These are phyloP conservation scores for Pleoardoris graminearum DNA, from an alignment of 2,329 filamentous ascomycete species.

Conservation along the genomic window DNA sequence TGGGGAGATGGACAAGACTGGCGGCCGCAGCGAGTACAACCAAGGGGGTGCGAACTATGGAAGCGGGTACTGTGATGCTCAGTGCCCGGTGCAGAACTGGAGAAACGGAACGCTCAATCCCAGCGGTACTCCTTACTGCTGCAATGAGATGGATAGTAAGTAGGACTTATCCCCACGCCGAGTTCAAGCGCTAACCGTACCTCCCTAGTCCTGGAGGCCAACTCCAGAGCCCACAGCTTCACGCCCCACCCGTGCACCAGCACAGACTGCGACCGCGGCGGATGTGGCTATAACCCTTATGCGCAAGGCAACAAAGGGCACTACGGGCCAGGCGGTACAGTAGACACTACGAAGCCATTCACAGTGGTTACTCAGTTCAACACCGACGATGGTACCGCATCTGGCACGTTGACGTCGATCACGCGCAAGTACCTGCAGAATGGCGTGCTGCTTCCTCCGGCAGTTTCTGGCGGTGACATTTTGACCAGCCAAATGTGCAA, in stretches of 20 bases:
- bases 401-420: slow-evolving; percentile 50
- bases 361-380: slow-evolving; percentile 56
- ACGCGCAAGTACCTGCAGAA: slow-evolving; percentile 43
- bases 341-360: slow-evolving; percentile 44
- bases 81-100: slow-evolving; percentile 19
- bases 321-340: slow-evolving; percentile 59
- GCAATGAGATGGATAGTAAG: slow-evolving; percentile 62
- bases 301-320: slow-evolving; percentile 64
- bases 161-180: background rate
- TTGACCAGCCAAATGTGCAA: background rate
- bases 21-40: slow-evolving; percentile 56
- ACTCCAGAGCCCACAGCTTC: slow-evolving; percentile 62
- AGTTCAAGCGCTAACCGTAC: background rate
- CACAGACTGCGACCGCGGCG: slow-evolving; percentile 63
- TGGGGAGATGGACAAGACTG: slow-evolving; percentile 63
- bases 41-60: slow-evolving; percentile 57
- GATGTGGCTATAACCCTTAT: slow-evolving; percentile 62
- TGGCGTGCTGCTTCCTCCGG: background rate
- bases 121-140: slow-evolving; percentile 49
- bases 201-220: slow-evolving; percentile 63
- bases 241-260: slow-evolving; percentile 65
- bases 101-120: slow-evolving; percentile 46
- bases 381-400: slow-evolving; percentile 20
- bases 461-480: background rate
- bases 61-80: slow-evolving; percentile 33